Evolutionary conservation across 345 rosid genomes (phyloP).

Genomic region (Salix purpurea): DNA sequence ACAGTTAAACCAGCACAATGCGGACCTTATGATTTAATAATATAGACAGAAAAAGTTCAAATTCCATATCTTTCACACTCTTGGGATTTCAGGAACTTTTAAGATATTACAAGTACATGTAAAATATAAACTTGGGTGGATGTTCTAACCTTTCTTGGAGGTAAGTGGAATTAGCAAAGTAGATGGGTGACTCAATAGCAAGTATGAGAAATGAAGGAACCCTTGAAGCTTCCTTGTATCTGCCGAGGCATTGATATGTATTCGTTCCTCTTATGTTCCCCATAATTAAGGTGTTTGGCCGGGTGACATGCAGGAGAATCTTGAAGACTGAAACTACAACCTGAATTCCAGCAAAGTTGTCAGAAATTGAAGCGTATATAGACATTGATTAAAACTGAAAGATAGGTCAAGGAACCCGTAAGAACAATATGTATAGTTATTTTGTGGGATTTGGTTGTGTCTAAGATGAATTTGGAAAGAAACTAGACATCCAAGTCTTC

Average conservation of each 20-base stretch:
- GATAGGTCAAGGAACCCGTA: background rate
- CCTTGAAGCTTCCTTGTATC: slow-evolving; percentile 67
- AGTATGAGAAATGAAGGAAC: slow-evolving; percentile 76
- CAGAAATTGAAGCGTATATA: background rate
- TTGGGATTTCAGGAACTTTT: background rate
- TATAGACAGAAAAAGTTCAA: background rate
- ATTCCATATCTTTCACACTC: background rate
- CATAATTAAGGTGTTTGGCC: slow-evolving; percentile 71
- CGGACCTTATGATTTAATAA: background rate
- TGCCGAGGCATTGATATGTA: slow-evolving; percentile 60
- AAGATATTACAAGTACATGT: background rate
- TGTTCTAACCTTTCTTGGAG: slow-evolving; percentile 76
- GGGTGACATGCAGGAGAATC: slow-evolving; percentile 75
- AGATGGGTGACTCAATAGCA: slow-evolving; percentile 78
- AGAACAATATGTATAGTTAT: too few relatives aligned
- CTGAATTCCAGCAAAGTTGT: slow-evolving; percentile 35
- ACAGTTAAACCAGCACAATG: background rate
- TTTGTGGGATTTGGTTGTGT: too few relatives aligned
- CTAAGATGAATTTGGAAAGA: too few relatives aligned
- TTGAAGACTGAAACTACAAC: slow-evolving; percentile 86
- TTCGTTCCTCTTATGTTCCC: slow-evolving; percentile 84
- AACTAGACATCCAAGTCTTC: too few relatives aligned
- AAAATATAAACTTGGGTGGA: background rate
- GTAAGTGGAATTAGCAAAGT: slow-evolving; percentile 86
- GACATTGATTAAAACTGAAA: background rate